Evolutionary conservation across 169 alveolate species (phyloP).

Genomic region (Babesia gibsoni): DNA sequence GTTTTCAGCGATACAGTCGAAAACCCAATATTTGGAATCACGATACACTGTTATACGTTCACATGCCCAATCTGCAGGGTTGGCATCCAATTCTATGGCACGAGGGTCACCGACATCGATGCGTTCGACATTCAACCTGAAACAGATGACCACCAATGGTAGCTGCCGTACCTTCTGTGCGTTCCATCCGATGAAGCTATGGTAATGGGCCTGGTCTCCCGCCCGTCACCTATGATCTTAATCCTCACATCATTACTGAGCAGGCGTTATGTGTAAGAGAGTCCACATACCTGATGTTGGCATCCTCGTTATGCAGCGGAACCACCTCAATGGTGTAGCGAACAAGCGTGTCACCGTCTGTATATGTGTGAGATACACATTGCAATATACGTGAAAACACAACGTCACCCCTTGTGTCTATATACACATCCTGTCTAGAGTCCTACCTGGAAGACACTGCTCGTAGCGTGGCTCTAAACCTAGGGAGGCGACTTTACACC

Average conservation of each 20-base stretch:
- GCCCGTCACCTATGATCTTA: constrained; percentile 72
- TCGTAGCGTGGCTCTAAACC: constrained; percentile 82
- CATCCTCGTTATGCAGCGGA: constrained; percentile 74
- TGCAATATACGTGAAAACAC: no score
- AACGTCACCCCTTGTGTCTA: no score
- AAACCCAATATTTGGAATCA: constrained; percentile 85
- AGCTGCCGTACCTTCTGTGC: constrained; percentile 52
- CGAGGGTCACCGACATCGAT: constrained; percentile 81
- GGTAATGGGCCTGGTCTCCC: constrained; percentile 75
- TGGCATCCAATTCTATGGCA: constrained; percentile 73
- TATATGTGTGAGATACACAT: no score
- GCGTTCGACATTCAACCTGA: constrained; percentile 68
- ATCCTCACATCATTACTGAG: constrained; percentile 79
- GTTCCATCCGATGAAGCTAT: constrained; percentile 47
- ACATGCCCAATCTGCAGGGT: constrained; percentile 84
- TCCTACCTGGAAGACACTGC: constrained; percentile 78
- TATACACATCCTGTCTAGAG: background rate
- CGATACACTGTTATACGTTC: constrained; percentile 81
- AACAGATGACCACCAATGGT: background rate
- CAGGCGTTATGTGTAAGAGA: constrained; percentile 62
- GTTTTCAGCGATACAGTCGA: constrained; percentile 79
- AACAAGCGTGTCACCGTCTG: constrained; percentile 76
- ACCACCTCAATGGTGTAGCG: constrained; percentile 80
- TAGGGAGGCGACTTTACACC: constrained; percentile 85
- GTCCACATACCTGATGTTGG: constrained; percentile 74